phyloP scores from a whole-genome alignment of 73 alveolate species.

The Loxodes magnus region DNA sequence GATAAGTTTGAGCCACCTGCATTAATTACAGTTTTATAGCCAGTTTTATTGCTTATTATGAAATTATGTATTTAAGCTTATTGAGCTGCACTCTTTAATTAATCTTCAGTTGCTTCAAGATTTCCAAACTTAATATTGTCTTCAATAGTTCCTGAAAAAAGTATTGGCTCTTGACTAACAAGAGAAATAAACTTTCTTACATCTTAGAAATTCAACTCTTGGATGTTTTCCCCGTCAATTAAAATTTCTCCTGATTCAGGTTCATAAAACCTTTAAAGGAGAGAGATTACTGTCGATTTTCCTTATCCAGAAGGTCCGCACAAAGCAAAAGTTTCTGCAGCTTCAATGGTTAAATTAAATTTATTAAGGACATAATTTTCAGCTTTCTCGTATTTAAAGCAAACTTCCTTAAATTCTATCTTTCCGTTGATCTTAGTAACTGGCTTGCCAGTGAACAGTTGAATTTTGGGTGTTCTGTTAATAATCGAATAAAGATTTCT shows the following conservation, averaged over 20 bases:
- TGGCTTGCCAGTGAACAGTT: too few species aligned
- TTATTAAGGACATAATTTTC: constrained; percentile 30
- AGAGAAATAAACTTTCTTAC: constrained; percentile 68
- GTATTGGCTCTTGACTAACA: constrained; percentile 88
- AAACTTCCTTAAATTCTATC: constrained; percentile 68
- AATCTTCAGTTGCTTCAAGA: constrained; percentile 76
- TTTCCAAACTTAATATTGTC: constrained; percentile 63
- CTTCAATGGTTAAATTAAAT: constrained; percentile 36
- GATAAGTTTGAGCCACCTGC: constrained; percentile 30
- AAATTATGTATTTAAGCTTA: constrained; percentile 54
- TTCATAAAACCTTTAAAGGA: constrained; percentile 84
- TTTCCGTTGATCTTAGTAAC: constrained; percentile 57
- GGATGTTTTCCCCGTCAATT: constrained; percentile 53
- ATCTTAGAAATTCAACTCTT: constrained; percentile 29
- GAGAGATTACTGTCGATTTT: constrained; percentile 74
- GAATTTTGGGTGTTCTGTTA: too few species aligned
- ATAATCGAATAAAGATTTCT: too few species aligned
- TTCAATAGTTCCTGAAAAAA: constrained; percentile 57
- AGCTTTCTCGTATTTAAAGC: constrained; percentile 80
- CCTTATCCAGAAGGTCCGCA: constrained; percentile 92
- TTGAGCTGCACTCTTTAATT: constrained; percentile 63
- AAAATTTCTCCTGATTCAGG: constrained; percentile 54
- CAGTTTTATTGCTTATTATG: constrained; percentile 15
- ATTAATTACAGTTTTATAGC: constrained; percentile 26
- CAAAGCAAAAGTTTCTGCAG: constrained; percentile 71